These are phyloP conservation scores for Kazachstania africana DNA, from an alignment of 805 yeast species.

Conservation along the genomic window DNA sequence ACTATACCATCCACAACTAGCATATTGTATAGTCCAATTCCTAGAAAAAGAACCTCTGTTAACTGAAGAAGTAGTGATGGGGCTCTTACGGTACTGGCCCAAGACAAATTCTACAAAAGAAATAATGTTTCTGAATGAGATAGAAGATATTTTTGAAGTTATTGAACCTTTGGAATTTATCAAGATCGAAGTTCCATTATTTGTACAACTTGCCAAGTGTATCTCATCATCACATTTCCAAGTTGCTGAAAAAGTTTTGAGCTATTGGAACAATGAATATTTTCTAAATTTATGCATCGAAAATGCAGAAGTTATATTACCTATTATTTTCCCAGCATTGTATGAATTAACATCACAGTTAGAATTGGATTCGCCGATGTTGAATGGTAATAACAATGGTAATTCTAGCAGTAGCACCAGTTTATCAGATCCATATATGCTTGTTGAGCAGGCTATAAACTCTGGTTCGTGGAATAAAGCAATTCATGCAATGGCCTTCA, in stretches of 20 bases:
- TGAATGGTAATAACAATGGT: conserved; percentile 2
- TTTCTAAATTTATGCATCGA: conserved; percentile 84
- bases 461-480: conserved; percentile 85
- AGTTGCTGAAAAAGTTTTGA: conserved; percentile 88
- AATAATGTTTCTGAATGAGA: conserved; percentile 88
- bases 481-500: conserved; percentile 80
- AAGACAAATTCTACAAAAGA: conserved; percentile 91
- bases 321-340: conserved; percentile 81
- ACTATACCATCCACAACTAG: conserved; percentile 90
- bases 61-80: conserved; percentile 95
- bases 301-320: conserved; percentile 82
- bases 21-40: conserved; percentile 94
- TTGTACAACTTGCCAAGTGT: conserved; percentile 88
- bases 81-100: conserved; percentile 91
- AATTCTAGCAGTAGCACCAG: conserved; percentile 1
- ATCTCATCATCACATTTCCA: conserved; percentile 93
- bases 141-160: conserved; percentile 93
- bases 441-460: conserved; percentile 30
- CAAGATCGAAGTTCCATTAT: conserved; percentile 84
- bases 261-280: conserved; percentile 91
- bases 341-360: conserved; percentile 62
- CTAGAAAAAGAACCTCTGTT: conserved; percentile 84
- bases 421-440: conserved; percentile 25
- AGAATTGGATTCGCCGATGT: conserved; percentile 17
- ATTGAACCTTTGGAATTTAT: conserved; percentile 89